phyloP scores from a whole-genome alignment of 2,329 filamentous ascomycete species.

The Cladosporium phlei region DNA sequence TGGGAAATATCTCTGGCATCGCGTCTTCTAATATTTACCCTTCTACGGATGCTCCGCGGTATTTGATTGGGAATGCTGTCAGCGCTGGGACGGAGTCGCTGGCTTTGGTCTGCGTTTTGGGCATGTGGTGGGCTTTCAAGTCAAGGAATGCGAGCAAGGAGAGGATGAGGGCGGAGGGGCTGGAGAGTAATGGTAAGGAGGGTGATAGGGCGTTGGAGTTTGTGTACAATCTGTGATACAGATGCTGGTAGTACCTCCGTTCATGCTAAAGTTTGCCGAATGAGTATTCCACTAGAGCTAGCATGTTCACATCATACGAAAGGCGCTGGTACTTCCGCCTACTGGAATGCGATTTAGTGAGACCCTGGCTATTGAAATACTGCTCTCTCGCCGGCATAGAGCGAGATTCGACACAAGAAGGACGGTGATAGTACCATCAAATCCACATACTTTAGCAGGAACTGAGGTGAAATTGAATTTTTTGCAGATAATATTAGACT shows the following conservation, averaged over 20 bases:
- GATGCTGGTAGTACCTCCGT: neutral
- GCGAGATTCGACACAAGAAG: too few relatives aligned
- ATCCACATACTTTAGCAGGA: too few relatives aligned
- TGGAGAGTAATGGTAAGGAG: constrained; percentile 15
- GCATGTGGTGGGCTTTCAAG: constrained; percentile 23
- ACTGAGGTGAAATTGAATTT: too few relatives aligned
- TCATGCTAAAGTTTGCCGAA: too few relatives aligned
- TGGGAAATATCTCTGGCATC: constrained; percentile 37
- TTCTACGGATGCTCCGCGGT: constrained; percentile 9
- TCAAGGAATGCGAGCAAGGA: constrained; percentile 26
- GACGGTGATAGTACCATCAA: too few relatives aligned
- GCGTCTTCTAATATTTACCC: constrained; percentile 20
- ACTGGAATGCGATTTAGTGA: too few relatives aligned
- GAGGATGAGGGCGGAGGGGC: constrained; percentile 20
- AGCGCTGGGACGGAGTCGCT: constrained; percentile 23
- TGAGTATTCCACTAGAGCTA: too few relatives aligned
- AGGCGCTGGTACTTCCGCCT: too few relatives aligned
- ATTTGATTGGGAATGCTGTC: constrained; percentile 2
- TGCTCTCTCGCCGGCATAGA: too few relatives aligned
- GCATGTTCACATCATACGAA: too few relatives aligned
- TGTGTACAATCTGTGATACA: constrained; percentile 16
- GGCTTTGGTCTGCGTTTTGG: constrained; percentile 20
- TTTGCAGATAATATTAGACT: neutral
- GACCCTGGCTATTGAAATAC: too few relatives aligned
- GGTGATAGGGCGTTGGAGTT: constrained; percentile 14